phyloP scores from a whole-genome alignment of 129 eudicot genomes.

The Centella asiatica region DNA sequence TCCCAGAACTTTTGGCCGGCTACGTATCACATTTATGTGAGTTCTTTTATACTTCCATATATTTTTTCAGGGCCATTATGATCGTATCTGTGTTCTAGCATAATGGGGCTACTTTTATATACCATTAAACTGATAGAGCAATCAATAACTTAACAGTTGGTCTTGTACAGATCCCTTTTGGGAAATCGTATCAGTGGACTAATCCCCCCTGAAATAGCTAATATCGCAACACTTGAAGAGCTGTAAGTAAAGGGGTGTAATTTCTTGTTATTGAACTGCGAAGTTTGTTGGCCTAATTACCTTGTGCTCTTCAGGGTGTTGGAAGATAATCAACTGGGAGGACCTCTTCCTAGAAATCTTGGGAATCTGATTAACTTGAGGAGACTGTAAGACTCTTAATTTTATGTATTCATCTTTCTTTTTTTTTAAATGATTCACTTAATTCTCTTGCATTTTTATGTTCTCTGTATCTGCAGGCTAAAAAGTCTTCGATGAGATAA shows the following conservation, averaged over 20 bases:
- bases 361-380: slow-evolving; percentile 43
- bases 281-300: background rate
- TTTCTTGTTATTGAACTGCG: background rate
- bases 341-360: slow-evolving; percentile 52
- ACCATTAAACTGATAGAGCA: background rate
- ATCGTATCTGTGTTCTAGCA: background rate
- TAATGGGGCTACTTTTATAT: background rate
- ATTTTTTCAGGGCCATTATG: background rate
- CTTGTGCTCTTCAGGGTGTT: slow-evolving; percentile 36
- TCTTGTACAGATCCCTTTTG: slow-evolving; percentile 50
- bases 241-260: slow-evolving; percentile 43
- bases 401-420: background rate
- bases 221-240: slow-evolving; percentile 55
- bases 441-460: background rate
- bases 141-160: background rate
- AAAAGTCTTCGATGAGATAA: too few relatives aligned
- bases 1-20: slow-evolving; percentile 42
- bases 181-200: slow-evolving; percentile 67
- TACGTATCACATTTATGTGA: slow-evolving; percentile 50
- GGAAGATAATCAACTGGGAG: slow-evolving; percentile 65
- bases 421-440: background rate
- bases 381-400: slow-evolving; percentile 52
- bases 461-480: too few relatives aligned
- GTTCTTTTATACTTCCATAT: slow-evolving; percentile 4
- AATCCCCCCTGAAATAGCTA: slow-evolving; percentile 68